Base-by-base conservation (phyloP, 2,329 filamentous ascomycete genomes). In the Lachnellula hyalina region DNA sequence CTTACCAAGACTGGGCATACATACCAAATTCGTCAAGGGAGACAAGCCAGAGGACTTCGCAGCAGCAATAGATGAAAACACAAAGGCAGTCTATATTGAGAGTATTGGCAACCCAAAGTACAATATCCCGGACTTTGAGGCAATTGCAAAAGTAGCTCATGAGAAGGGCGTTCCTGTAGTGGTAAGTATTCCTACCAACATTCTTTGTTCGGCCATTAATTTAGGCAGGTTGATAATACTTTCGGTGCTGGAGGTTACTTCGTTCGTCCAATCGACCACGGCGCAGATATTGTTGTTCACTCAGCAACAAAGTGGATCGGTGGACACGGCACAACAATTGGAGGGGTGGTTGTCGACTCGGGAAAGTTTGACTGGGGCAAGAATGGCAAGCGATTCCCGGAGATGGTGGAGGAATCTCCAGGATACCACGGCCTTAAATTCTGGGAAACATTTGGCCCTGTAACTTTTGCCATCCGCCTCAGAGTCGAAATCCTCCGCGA, bases 281-380 rank as follows among this genome's bases (percentile, higher is more conserved):
- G 92, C 53, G 92, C 89, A 60, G 92, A 96, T 69, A 96, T 96
- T 57, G 87, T 96, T 51, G 89, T 96, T 23, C 91, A 96, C 79
- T 94, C 89, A 40, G 91, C 91, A 11, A 96, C 92, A 55, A 96
- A 96, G 74, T 96, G 92, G 92, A 96, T 97, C 60, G 92, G 92
- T 54, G 92, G 92, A 42, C 93, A 97, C 72, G 93, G 92, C 58
- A 96, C 92, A 41, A 96, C 92, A 25, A 89, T 96, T 62, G 92
- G 81, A 55, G 92, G 92, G 58, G 81, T 96, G 44, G 81, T 96
- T 35, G 78, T 96, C 61, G 92, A 96, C 75, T 83, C 86, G 62
- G 92, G 92, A 66, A 94, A 90, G 71, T 97, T 96, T 70, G 87
- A 96, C 77, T 97, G 93, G 92, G 90, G 88, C 64, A 87, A 87